These are phyloP conservation scores for Zygosaccharomyces sapae DNA, from an alignment of 1,139 yeast genomes.

Conservation along the genomic window DNA sequence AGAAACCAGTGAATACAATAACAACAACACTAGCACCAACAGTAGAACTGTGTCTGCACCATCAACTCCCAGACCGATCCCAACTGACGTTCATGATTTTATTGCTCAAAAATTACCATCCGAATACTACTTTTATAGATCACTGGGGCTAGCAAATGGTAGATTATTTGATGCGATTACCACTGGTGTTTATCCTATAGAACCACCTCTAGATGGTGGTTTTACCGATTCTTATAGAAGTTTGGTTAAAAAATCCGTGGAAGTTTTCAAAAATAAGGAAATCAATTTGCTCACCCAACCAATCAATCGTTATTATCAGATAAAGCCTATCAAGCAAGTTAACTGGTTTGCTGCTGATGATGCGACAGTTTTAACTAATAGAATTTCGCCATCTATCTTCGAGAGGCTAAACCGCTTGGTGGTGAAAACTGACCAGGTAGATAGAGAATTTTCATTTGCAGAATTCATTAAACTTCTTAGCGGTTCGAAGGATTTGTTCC, in stretches of 20 bases:
- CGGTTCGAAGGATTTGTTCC: conserved; percentile 24
- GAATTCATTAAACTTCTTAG: conserved; percentile 29
- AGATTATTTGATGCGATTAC: conserved; percentile 65
- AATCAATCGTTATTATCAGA: conserved; percentile 82
- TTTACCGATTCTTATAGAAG: conserved; percentile 53
- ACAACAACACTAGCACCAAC: background rate
- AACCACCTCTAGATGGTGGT: conserved; percentile 70
- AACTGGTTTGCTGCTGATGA: conserved; percentile 57
- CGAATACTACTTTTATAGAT: conserved; percentile 76
- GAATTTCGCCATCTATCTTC: conserved; percentile 48
- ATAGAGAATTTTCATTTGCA: conserved; percentile 28
- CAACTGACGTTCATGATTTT: conserved; percentile 77
- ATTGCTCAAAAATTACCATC: conserved; percentile 85
- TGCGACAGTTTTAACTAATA: conserved; percentile 46
- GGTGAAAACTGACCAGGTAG: conserved; percentile 32
- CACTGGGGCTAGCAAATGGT: conserved; percentile 69
- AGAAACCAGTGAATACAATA: conserved; percentile 1
- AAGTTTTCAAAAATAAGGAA: conserved; percentile 52
- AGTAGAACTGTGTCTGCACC: conserved; percentile 1
- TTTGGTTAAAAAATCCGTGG: conserved; percentile 48
- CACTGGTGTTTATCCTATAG: conserved; percentile 58
- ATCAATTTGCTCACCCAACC: conserved; percentile 67
- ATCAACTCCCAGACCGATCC: conserved; percentile 40
- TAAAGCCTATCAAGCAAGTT: conserved; percentile 55
- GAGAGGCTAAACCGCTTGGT: conserved; percentile 40